Evolutionary conservation across 192 early-diverging fungal genomes (phyloP).

Genomic region (Ambispora gerdemannii): DNA sequence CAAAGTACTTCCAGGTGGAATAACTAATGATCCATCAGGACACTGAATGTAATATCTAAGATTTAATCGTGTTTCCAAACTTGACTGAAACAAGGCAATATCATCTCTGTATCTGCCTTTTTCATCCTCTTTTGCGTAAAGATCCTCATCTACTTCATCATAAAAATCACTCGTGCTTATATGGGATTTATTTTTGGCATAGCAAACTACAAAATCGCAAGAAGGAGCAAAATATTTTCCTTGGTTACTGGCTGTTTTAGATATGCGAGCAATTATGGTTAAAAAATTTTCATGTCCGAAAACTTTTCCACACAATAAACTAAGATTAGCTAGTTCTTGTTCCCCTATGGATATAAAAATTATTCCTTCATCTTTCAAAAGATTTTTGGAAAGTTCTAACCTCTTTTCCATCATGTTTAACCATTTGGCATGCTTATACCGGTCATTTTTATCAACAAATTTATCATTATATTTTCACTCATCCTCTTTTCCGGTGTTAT

Average conservation of each 20-base stretch:
- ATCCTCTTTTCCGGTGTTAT: background rate
- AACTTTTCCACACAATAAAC: background rate
- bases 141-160: background rate
- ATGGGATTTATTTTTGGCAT: background rate
- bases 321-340: background rate
- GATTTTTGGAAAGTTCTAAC: conserved; percentile 2
- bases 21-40: background rate
- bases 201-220: background rate
- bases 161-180: background rate
- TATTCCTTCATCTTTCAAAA: background rate
- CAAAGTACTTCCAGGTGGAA: background rate
- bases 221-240: background rate
- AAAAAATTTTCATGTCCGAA: conserved; percentile 1
- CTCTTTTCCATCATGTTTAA: conserved; percentile 2
- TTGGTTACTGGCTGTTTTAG: background rate
- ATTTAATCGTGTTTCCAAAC: background rate
- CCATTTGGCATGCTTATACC: background rate
- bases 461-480: conserved; percentile 1
- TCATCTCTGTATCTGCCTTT: background rate
- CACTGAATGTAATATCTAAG: background rate
- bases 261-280: background rate
- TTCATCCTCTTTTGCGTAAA: background rate
- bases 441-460: conserved; percentile 1
- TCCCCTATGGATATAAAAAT: background rate
- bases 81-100: background rate